phyloP scores from a whole-genome alignment of 2,329 filamentous ascomycete species.

The Aspergillus arachidicola region DNA sequence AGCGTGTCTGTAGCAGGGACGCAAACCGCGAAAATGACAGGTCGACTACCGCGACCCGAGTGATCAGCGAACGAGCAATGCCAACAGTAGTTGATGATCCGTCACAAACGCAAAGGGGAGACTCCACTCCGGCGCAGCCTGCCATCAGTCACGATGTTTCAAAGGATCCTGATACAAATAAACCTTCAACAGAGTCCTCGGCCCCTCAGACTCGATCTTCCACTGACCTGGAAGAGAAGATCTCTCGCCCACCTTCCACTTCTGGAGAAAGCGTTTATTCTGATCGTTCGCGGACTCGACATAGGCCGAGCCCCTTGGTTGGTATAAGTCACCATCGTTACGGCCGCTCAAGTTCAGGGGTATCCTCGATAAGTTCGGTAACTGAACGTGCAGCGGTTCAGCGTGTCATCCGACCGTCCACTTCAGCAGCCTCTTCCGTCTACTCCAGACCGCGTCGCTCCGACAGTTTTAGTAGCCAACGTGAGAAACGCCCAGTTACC shows the following conservation, averaged over 20 bases:
- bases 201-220: constrained; percentile 12
- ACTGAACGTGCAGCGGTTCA: constrained; percentile 46
- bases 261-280: constrained; percentile 33
- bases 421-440: constrained; percentile 29
- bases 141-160: constrained; percentile 10
- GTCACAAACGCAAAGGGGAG: constrained; percentile 31
- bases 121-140: constrained; percentile 19
- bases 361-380: constrained; percentile 27
- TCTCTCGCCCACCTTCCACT: constrained; percentile 28
- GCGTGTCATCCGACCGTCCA: constrained; percentile 38
- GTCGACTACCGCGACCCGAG: constrained; percentile 23
- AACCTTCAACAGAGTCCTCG: constrained; percentile 9
- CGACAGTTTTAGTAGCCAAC: constrained; percentile 41
- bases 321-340: constrained; percentile 27
- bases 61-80: constrained; percentile 24
- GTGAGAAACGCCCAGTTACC: constrained; percentile 42
- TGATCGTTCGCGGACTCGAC: constrained; percentile 29
- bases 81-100: constrained; percentile 22
- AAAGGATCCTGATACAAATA: constrained; percentile 11
- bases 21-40: constrained; percentile 21
- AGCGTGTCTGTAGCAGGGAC: constrained; percentile 32
- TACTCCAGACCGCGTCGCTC: constrained; percentile 39
- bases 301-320: constrained; percentile 28
- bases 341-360: constrained; percentile 21
- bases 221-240: constrained; percentile 18